Conservation (phyloP, 2,329 filamentous ascomycete genomes). For the Fusarium sp. region DNA sequence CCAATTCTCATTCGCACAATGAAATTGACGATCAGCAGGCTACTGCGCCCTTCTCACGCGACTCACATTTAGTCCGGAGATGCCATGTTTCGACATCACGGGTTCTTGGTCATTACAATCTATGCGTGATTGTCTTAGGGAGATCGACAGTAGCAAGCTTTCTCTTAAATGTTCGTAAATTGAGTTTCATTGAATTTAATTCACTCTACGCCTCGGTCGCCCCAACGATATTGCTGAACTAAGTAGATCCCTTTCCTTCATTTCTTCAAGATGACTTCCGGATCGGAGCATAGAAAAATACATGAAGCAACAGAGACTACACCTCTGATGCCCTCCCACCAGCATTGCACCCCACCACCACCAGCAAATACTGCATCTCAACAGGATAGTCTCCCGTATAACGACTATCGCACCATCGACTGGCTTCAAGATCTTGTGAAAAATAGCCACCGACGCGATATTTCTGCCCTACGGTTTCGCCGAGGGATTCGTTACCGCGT, state of each 20-base stretch:
- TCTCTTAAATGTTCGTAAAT: background rate
- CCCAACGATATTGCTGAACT: background rate
- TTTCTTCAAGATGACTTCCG: background rate
- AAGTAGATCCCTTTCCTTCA: background rate
- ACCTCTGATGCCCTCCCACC: background rate
- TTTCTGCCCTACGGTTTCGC: background rate
- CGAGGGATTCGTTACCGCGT: background rate
- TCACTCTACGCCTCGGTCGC: background rate
- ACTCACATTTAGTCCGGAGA: background rate
- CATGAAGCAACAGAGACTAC: background rate
- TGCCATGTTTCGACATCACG: background rate
- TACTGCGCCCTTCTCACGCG: background rate
- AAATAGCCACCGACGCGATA: background rate
- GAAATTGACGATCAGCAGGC: background rate
- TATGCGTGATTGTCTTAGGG: background rate
- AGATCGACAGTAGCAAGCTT: background rate
- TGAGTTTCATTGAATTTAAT: background rate
- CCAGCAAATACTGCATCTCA: rapidly evolving
- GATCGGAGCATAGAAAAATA: background rate
- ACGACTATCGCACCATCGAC: slow-evolving; percentile 71
- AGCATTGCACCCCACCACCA: rapidly evolving
- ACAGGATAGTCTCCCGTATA: slow-evolving; percentile 52
- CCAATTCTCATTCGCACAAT: too few relatives aligned
- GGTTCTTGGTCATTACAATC: too few relatives aligned
- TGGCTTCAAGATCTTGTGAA: slow-evolving; percentile 68